Base-by-base conservation (phyloP, 768 basidiomycete species). In the Podaxis sp. region DNA sequence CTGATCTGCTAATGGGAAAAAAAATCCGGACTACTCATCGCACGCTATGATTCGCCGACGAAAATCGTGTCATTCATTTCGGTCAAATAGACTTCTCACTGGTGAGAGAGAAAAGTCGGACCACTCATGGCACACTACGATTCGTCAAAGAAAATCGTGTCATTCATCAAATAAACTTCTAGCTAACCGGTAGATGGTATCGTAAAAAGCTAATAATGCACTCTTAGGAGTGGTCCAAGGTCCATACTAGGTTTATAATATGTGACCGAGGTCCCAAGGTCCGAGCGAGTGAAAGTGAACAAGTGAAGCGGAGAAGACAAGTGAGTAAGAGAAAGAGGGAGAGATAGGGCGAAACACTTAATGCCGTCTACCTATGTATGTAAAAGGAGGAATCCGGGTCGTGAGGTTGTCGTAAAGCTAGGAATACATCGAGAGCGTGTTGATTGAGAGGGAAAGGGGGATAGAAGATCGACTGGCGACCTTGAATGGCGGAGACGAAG, bases 321-420 rank as follows among this genome's bases (percentile, higher is more conserved):
- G 25, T 18, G 21, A 25, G 23, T 21, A 21, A 40, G 13, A 9
- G 14, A 5, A 2, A 23, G 9, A 21, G 18, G 50, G 25, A 28
- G 7, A n/a, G 36, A 40, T 11, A 23, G 9, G 25, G 18, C 21
- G 18, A 40, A 50, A 59, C 48, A 38, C 57, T 50, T 59, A 40
- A 40, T 59, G 57, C 57, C 50, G 37, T 57, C 56, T 48, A 57
- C 40, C n/a, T 28, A 44, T 27, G 44, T 46, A 13, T 47, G 27
- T 14, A 9, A 50, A 18, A 50, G 2, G 28, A 37, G 28, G 14
- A 42, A 38, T 18, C 40, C 40, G 0, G 40, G 27, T 47, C 55
- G 44, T 46, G 40, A 47, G 21, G 25, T 1, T 32, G 44, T 56
- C 55, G 16, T 56, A 56, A 42, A 25, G 14, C 54, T 55, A 55